These are phyloP conservation scores for Tolypocladium guangdongense DNA, from an alignment of 2,329 filamentous ascomycete genomes.

Conservation along the genomic window DNA sequence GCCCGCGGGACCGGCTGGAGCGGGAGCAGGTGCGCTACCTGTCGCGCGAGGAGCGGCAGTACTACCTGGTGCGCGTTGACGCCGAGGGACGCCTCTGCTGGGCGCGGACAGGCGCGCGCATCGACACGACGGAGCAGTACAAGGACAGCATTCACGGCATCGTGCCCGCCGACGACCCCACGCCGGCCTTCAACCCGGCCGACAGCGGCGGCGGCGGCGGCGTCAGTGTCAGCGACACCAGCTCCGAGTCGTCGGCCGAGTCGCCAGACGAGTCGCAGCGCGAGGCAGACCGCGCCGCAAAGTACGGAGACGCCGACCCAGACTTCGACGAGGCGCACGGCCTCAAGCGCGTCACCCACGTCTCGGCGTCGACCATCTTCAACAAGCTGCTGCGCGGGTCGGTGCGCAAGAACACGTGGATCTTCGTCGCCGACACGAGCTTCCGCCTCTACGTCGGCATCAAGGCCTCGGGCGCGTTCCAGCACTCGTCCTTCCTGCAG, in stretches of 20 bases:
- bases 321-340: constrained; percentile 51
- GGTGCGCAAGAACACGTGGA: constrained; percentile 83
- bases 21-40: constrained; percentile 75
- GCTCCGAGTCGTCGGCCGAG: constrained; percentile 27
- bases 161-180: constrained; percentile 49
- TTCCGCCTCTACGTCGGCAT: constrained; percentile 84
- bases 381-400: constrained; percentile 70
- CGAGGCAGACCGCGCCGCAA: constrained; percentile 50
- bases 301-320: constrained; percentile 55
- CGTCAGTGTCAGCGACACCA: constrained; percentile 13
- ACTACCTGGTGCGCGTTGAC: constrained; percentile 73
- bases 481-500: constrained; percentile 82
- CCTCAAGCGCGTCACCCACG: constrained; percentile 42
- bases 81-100: constrained; percentile 66
- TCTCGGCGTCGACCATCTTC: constrained; percentile 62
- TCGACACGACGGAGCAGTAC: constrained; percentile 65
- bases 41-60: constrained; percentile 66
- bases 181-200: constrained; percentile 36
- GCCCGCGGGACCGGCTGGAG: constrained; percentile 64
- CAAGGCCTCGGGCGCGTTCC: constrained; percentile 79
- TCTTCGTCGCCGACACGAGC: constrained; percentile 79
- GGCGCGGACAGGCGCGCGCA: constrained; percentile 69
- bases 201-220: constrained; percentile 6
- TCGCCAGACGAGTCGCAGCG: constrained; percentile 34
- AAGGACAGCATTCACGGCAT: constrained; percentile 73